Evolutionary conservation across 371 early-diverging fungal species (phyloP).

Genomic region (Basidiobolus meristosporus): DNA sequence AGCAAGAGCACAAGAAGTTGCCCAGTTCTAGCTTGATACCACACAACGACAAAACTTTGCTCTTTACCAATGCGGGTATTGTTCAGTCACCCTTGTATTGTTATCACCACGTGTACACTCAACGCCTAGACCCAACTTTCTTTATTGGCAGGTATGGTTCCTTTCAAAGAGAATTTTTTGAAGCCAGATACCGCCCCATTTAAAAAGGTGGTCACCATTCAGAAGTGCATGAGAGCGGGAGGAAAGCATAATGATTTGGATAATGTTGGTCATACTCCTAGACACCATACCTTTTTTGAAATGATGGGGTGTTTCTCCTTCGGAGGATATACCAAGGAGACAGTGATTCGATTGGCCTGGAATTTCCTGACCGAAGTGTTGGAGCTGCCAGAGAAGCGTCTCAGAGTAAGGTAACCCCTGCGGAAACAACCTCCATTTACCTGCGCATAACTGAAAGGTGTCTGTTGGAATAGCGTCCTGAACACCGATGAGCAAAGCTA

Average conservation of each 20-base stretch:
- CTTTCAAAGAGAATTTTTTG: slow-evolving; percentile 50
- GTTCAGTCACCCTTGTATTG: neutral
- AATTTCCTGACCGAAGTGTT: slow-evolving; percentile 40
- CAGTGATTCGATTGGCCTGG: slow-evolving; percentile 50
- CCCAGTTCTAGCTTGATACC: slow-evolving; percentile 3
- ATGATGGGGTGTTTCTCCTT: slow-evolving; percentile 75
- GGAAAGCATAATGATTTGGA: slow-evolving; percentile 72
- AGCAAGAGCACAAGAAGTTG: neutral
- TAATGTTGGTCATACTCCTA: slow-evolving; percentile 56
- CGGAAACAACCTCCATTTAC: too few species aligned
- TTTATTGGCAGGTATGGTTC: slow-evolving; percentile 39
- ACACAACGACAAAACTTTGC: slow-evolving; percentile 33
- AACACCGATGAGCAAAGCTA: slow-evolving; percentile 40
- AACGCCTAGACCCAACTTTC: neutral
- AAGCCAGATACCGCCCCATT: slow-evolving; percentile 39
- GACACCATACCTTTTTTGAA: slow-evolving; percentile 72
- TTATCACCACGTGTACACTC: neutral
- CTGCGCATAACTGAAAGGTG: neutral
- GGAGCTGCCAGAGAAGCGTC: slow-evolving; percentile 25
- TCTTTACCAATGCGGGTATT: slow-evolving; percentile 59
- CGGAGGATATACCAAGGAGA: slow-evolving; percentile 35
- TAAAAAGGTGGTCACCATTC: slow-evolving; percentile 34
- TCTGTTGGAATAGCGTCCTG: slow-evolving; percentile 20
- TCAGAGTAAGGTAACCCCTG: slow-evolving; percentile 38
- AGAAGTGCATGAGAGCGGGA: slow-evolving; percentile 63